phyloP scores from a whole-genome alignment of 306 rosid species.

The Pyrus betulifolia region DNA sequence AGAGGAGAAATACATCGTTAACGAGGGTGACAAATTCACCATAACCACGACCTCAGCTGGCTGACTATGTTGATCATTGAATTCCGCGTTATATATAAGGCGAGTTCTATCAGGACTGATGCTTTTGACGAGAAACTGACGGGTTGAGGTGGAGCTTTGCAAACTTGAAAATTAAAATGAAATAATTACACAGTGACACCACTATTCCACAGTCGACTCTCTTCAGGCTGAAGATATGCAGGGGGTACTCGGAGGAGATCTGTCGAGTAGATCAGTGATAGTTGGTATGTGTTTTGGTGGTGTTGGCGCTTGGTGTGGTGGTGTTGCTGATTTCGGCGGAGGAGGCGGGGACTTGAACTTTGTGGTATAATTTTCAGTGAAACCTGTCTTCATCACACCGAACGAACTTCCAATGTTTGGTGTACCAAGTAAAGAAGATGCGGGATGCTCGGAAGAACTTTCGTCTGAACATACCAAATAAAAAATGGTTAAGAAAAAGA shows the following conservation, averaged over 20 bases:
- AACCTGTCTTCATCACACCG: too few species aligned
- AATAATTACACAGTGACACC: too few species aligned
- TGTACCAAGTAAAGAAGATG: neutral
- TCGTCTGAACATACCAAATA: neutral
- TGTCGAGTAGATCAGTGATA: neutral
- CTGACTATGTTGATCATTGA: too few species aligned
- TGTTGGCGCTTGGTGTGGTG: neutral
- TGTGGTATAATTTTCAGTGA: neutral
- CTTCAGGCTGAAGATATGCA: neutral
- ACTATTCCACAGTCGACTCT: too few species aligned
- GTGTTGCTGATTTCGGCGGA: constrained; percentile 4
- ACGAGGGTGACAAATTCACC: neutral
- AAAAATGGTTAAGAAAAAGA: too few species aligned
- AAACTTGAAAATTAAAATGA: too few species aligned
- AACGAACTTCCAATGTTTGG: neutral
- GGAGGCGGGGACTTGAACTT: neutral
- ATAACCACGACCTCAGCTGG: neutral
- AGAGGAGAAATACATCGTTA: neutral
- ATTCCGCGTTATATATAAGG: too few species aligned
- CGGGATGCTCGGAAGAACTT: neutral
- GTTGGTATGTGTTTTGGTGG: neutral
- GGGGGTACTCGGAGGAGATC: neutral
- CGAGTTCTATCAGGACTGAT: too few species aligned
- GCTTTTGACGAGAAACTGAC: too few species aligned
- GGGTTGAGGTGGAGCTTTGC: too few species aligned